Evolutionary conservation across 495 filamentous ascomycete species (phyloP).

Genomic region (Diplogelasinospora grovesii): DNA sequence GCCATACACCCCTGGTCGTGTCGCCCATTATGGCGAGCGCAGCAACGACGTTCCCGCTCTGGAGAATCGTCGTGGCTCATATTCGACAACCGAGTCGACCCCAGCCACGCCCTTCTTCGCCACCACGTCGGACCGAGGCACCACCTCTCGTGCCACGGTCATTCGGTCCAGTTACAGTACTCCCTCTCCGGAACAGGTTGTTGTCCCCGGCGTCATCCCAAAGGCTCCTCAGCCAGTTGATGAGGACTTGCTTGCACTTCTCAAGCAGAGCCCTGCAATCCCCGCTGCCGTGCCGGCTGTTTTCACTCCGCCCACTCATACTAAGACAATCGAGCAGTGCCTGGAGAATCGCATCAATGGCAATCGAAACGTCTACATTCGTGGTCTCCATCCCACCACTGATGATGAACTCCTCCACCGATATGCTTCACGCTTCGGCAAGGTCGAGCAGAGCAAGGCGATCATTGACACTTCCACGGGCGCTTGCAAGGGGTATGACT

Average conservation of each 20-base stretch:
- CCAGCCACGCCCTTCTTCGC: constrained; percentile 55
- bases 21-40: constrained; percentile 33
- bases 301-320: constrained; percentile 64
- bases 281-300: constrained; percentile 84
- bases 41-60: constrained; percentile 49
- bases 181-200: constrained; percentile 58
- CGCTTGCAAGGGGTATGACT: constrained; percentile 83
- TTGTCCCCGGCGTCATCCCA: constrained; percentile 22
- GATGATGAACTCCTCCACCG: constrained; percentile 80
- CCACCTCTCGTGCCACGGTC: constrained; percentile 44
- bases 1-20: constrained; percentile 44
- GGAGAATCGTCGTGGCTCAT: constrained; percentile 55
- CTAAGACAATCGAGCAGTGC: constrained; percentile 81
- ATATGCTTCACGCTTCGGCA: constrained; percentile 82
- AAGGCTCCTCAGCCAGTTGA: constrained; percentile 48
- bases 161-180: constrained; percentile 56
- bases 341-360: constrained; percentile 80
- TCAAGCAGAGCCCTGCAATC: constrained; percentile 70
- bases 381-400: constrained; percentile 87
- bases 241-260: constrained; percentile 61
- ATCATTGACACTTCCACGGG: constrained; percentile 91
- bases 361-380: constrained; percentile 94
- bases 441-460: constrained; percentile 88
- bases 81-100: constrained; percentile 64
- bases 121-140: constrained; percentile 46